phyloP scores from a whole-genome alignment of 202 grass and related monocot species.

The Carex sylvatica region DNA sequence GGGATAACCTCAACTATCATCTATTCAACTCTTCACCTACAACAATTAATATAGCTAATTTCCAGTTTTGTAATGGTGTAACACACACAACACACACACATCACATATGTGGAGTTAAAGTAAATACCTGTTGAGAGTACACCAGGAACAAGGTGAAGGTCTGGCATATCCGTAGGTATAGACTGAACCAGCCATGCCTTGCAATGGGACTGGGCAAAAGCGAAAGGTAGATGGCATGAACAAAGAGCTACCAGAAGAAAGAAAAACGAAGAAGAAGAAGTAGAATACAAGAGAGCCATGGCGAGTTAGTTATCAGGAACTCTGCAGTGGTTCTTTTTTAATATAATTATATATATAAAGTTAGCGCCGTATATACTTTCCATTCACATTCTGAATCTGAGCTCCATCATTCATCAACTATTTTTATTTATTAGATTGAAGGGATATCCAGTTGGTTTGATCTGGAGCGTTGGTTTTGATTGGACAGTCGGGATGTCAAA shows the following conservation, averaged over 20 bases:
- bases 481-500: too few relatives aligned
- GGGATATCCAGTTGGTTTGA: too few relatives aligned
- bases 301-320: background rate
- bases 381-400: too few relatives aligned
- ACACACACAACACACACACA: background rate
- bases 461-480: too few relatives aligned
- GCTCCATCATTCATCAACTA: too few relatives aligned
- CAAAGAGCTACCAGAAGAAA: background rate
- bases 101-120: background rate
- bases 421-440: too few relatives aligned
- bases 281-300: slow-evolving; percentile 2
- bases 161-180: slow-evolving; percentile 88
- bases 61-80: background rate
- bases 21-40: background rate
- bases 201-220: slow-evolving; percentile 26
- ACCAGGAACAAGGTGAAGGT: slow-evolving; percentile 65
- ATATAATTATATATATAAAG: too few relatives aligned
- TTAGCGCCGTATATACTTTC: too few relatives aligned
- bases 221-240: background rate
- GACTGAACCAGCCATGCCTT: slow-evolving; percentile 95
- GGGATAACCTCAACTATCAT: background rate
- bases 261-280: slow-evolving; percentile 14
- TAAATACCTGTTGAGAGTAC: slow-evolving; percentile 71
- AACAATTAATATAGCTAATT: background rate
- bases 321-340: background rate